These are phyloP conservation scores for Phytophthora idaei DNA, from an alignment of 352 stramenopile species.

Conservation along the genomic window DNA sequence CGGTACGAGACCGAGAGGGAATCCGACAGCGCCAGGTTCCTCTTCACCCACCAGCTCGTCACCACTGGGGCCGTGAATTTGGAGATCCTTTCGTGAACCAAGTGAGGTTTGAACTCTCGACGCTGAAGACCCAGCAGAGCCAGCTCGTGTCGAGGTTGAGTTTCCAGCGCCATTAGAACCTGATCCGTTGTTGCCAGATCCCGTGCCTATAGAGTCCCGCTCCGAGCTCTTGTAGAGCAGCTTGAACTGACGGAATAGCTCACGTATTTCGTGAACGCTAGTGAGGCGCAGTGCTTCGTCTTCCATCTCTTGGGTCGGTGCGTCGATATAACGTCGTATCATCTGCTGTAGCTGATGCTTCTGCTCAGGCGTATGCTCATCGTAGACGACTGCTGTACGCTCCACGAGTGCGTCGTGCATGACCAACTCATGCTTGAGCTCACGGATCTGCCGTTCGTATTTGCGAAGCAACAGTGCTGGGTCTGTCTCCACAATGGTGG, in stretches of 20 bases:
- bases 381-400: slow-evolving; percentile 81
- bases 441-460: slow-evolving; percentile 92
- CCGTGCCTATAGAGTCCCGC: slow-evolving; percentile 3
- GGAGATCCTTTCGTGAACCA: slow-evolving; percentile 51
- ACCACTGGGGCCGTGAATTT: slow-evolving; percentile 19
- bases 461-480: slow-evolving; percentile 85
- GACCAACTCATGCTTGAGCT: slow-evolving; percentile 93
- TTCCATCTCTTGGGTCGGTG: slow-evolving; percentile 71
- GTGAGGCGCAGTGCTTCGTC: slow-evolving; percentile 75
- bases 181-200: slow-evolving; percentile 6
- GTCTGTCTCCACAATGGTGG: slow-evolving; percentile 88
- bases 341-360: slow-evolving; percentile 81
- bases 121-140: slow-evolving; percentile 60
- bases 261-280: slow-evolving; percentile 91
- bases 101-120: slow-evolving; percentile 58
- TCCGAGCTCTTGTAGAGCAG: slow-evolving; percentile 72
- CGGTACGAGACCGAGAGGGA: slow-evolving; percentile 62
- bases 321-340: slow-evolving; percentile 78
- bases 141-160: slow-evolving; percentile 36
- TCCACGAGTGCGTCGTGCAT: slow-evolving; percentile 95
- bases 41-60: slow-evolving; percentile 66
- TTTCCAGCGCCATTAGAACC: slow-evolving; percentile 14
- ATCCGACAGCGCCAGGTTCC: slow-evolving; percentile 56
- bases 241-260: slow-evolving; percentile 94
- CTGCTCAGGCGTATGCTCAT: slow-evolving; percentile 92